Base-by-base conservation (phyloP, 2,329 filamentous ascomycete genomes). In the Pseudogymnoascus sp. region DNA sequence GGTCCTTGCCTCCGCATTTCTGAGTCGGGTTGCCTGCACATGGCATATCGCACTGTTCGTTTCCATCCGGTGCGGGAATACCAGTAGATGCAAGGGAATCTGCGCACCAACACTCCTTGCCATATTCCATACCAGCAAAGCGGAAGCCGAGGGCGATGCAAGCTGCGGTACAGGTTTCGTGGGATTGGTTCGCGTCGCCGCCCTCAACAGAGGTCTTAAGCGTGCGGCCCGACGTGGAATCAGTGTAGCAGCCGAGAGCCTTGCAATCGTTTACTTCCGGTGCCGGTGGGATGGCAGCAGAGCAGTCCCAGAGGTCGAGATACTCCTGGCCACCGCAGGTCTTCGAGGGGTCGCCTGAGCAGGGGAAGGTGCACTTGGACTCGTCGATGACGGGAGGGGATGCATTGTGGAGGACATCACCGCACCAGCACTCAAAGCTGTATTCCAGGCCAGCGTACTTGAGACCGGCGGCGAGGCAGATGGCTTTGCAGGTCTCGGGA, bases 401-500 rank as follows among this genome's bases (percentile, higher is more conserved):
- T 10, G 25, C 58, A 10, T 36, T 36, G 58, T 59, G 33, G 8
- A 59, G 58, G 31, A 39, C 36, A 18, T 59, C 36, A 7, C 58
- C 58, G 12, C 61, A 39, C 61, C 61, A 48, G 60, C 63, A 59
- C 60, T 63, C 40, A 37, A 15, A 59, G 63, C 29, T 15, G 52
- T 45, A 62, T 58, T 65, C 78, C 18, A 76, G 67, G 39, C 75
- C 74, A 52, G 76, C 74, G 59, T 77, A 70, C 1, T 65, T 64
- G 39, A 73, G 72, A 36, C 72, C 70, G 69, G 78, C 79, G 6
- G 77, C 78, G 1, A 79, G 68, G 0, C 79, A 73, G 1, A 75
- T 79, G 1, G 74, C 74, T 65, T 78, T 80, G 74, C 76, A 79
- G 68, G 79, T 76, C 64, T 79, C 75, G 63, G 79, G 33, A 3